Evolutionary conservation across 441 rosid species (phyloP), one percentile per base, ranked within the genome.

Genomic region (Gossypium trilobum): DNA sequence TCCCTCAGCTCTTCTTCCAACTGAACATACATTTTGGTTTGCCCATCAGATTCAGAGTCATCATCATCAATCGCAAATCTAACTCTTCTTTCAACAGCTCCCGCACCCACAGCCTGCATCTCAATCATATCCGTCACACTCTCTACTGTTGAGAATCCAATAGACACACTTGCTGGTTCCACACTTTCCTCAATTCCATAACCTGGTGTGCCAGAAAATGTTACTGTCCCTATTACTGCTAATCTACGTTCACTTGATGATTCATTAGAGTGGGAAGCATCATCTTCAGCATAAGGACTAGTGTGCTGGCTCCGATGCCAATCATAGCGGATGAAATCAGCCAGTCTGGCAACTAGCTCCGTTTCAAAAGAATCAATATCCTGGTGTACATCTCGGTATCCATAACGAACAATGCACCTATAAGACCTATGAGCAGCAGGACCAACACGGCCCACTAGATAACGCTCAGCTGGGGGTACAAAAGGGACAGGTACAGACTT

Each of bases 281-380:
- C 87, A 31, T 87, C 90, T 63, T 87, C 88, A 0, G 42, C 33
- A 5, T 19, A 60, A 1, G 73, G 76, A 77, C 50, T 69, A 57
- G 16, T 6, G 7, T 77, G 68, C 2, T 82, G 77, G 4, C 72
- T 74, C 33, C 58, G 79, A 58, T 58, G 75, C 97, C 98, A 89
- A 66, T 92, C 95, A 73, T 91, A 89, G 22, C 80, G 79, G 60
- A 95, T 87, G 86, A 95, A 95, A 75, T 91, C 96, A 0, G 83
- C 93, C 73, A 95, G 84, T 78, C 81, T 78, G 36, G 82, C 87
- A 0, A 91, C 86, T 0, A 95, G 88, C 78, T 95, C 96, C 1
- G 95, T n/a, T 76, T 95, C 99, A n/a, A 95, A 95, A n/a, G 96
- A 95, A 77, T 92, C 89, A 9, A 92, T 89, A 29, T 95, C 99